Percentiles rank a stretch among this genome's conserved stretches.
Evolutionary conservation across 805 yeast species (phyloP).

Genomic region (Saccharomyces kudriavzevii): DNA sequence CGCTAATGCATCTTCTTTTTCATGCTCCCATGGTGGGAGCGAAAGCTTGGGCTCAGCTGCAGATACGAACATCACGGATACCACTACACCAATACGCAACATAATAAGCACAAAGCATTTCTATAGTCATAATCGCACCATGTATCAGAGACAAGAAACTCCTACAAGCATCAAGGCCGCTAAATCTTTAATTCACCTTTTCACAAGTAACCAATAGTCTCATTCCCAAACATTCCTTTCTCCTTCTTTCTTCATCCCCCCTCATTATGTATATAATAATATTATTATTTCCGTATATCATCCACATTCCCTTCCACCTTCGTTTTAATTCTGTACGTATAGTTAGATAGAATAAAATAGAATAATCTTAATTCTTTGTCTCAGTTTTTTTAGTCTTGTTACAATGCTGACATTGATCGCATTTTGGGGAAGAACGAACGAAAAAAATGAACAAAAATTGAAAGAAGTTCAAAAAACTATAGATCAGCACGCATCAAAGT

Average conservation of each 20-base stretch:
- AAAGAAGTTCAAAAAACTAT: background rate
- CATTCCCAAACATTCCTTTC: background rate
- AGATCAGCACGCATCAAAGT: background rate
- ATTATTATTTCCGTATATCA: background rate
- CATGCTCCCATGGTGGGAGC: background rate
- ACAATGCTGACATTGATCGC: no score
- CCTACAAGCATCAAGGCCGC: slow-evolving; percentile 32
- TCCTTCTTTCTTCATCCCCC: background rate
- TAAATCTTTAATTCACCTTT: slow-evolving; percentile 27
- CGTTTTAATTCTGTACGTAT: background rate
- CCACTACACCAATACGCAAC: slow-evolving; percentile 11
- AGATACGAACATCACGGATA: background rate
- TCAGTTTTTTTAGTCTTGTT: no score
- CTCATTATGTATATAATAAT: background rate
- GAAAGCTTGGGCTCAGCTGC: background rate
- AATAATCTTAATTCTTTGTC: background rate
- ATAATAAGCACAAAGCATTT: background rate
- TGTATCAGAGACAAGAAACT: slow-evolving; percentile 16
- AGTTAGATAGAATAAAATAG: background rate
- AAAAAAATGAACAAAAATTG: background rate
- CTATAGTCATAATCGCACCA: background rate
- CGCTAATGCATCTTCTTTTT: slow-evolving; percentile 4
- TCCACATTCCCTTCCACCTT: background rate
- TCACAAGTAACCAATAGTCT: slow-evolving; percentile 18
- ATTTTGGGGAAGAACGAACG: background rate